A percentile compares a stretch with the other conserved stretches of the same genome.
Evolutionary conservation across 805 yeast species (phyloP).

Genomic region (Candida anglica): DNA sequence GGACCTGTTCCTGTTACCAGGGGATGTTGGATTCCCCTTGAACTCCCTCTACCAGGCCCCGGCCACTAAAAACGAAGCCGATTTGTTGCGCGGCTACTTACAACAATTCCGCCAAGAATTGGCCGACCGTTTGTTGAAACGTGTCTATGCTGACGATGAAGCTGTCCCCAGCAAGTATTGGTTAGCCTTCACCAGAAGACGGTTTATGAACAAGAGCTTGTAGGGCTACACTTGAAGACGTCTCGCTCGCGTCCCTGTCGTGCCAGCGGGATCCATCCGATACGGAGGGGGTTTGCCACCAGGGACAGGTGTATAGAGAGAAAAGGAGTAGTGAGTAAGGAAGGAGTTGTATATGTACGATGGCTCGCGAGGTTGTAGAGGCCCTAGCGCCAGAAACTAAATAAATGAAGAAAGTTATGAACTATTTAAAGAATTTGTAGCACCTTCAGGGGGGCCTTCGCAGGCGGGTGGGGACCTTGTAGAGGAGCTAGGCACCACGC

Average conservation of each 20-base stretch:
- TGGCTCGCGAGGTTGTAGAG: no score
- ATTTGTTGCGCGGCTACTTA: slow-evolving; percentile 74
- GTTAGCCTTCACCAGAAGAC: slow-evolving; percentile 92
- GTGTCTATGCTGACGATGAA: slow-evolving; percentile 62
- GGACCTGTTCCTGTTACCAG: slow-evolving; percentile 88
- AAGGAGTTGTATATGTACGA: neutral
- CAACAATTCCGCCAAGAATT: slow-evolving; percentile 95
- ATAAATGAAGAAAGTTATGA: no score
- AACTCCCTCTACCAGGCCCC: slow-evolving; percentile 78
- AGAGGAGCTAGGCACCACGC: no score
- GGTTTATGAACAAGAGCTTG: slow-evolving; percentile 90
- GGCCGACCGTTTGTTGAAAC: slow-evolving; percentile 70
- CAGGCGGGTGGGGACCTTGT: no score
- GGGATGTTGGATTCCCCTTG: slow-evolving; percentile 91
- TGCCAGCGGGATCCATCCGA: no score
- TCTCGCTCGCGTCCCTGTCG: no score
- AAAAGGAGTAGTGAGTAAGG: neutral
- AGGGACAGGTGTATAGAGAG: no score
- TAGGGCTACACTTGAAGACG: slow-evolving; percentile 18
- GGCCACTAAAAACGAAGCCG: slow-evolving; percentile 67
- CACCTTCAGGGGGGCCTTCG: neutral
- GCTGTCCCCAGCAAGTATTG: slow-evolving; percentile 80
- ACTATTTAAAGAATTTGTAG: no score
- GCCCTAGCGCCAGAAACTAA: no score
- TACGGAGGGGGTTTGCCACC: no score